Conservation (phyloP, 257 asterid genomes). For the Salvia miltiorrhiza region DNA sequence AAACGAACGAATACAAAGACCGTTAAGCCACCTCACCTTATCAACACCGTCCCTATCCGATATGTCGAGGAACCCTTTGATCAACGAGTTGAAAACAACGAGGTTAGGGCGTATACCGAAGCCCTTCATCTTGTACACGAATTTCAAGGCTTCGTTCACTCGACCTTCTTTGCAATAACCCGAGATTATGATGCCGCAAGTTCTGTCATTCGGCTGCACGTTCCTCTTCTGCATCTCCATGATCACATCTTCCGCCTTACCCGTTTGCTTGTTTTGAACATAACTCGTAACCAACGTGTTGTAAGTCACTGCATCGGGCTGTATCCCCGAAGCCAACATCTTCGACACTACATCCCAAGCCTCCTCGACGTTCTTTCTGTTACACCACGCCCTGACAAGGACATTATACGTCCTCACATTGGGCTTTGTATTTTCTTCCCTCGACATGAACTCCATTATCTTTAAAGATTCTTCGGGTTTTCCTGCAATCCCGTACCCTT, state of each 20-base stretch:
- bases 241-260: slow-evolving; percentile 48
- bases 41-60: slow-evolving; percentile 55
- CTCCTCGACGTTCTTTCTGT: slow-evolving; percentile 38
- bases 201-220: slow-evolving; percentile 60
- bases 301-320: slow-evolving; percentile 56
- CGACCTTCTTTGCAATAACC: slow-evolving; percentile 73
- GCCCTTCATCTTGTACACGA: slow-evolving; percentile 57
- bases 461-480: slow-evolving; percentile 60
- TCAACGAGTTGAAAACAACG: slow-evolving; percentile 56
- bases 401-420: slow-evolving; percentile 59
- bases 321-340: slow-evolving; percentile 53
- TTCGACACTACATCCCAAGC: slow-evolving; percentile 49
- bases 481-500: slow-evolving; percentile 69
- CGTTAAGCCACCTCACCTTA: slow-evolving; percentile 41
- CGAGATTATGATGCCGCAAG: slow-evolving; percentile 53
- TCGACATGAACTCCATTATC: slow-evolving; percentile 51
- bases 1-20: neutral
- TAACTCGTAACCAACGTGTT: slow-evolving; percentile 59
- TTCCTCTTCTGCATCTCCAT: slow-evolving; percentile 53
- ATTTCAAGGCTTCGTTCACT: slow-evolving; percentile 52
- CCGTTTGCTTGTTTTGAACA: slow-evolving; percentile 43
- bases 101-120: slow-evolving; percentile 51
- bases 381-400: slow-evolving; percentile 69
- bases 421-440: slow-evolving; percentile 50
- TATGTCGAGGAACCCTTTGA: slow-evolving; percentile 50